Evolutionary conservation across 805 yeast genomes (phyloP), one percentile per base, ranked within the genome.

Genomic region (Yarrowia hollandica): DNA sequence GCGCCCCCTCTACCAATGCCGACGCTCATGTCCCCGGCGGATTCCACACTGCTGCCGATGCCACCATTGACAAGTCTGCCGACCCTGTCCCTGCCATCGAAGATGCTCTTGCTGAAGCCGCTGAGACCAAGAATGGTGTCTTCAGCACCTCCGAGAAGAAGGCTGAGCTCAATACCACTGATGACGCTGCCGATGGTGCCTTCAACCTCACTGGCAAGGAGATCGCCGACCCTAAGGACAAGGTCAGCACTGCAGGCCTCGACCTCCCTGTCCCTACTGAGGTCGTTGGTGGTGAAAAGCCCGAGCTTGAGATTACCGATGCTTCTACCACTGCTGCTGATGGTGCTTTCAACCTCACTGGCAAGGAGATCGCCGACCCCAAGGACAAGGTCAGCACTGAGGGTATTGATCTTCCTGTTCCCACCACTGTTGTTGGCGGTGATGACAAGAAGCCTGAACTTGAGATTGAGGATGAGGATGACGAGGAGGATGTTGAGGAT

Each of bases 381-480:
- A 48, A 30, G 30, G 55, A 48, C 8, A 31, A 48, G 39, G 55
- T 48, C 30, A 48, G 55, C 38, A 48, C 55, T 22, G 39, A 28
- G 5, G 55, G 55, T 7, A 8, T 48, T 6, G 39, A 31, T 8
- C 39, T 48, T 4, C 55, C 55, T 11, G 55, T 31, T 8, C 38
- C 55, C 14, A 22, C 55, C 18, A 30, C 34, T 19, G 52, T 44
- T 19, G 52, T 28, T 19, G 52, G 48, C 26, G 44, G 48, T 15
- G 54, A 46, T 12, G 55, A 48, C 39, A 33, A 48, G 22, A 33
- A 22, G 22, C 39, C 55, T 10, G 55, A 48, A 31, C 28, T 48
- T 15, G 55, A 48, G 39, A 31, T 31, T 48, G 55, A 48, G 19
- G 55, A 48, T 22, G 55, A 48, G n/a, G 55, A 48, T 21, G 55